Evolutionary conservation across 441 rosid species (phyloP).

Genomic region (Erodium chrysanthum): DNA sequence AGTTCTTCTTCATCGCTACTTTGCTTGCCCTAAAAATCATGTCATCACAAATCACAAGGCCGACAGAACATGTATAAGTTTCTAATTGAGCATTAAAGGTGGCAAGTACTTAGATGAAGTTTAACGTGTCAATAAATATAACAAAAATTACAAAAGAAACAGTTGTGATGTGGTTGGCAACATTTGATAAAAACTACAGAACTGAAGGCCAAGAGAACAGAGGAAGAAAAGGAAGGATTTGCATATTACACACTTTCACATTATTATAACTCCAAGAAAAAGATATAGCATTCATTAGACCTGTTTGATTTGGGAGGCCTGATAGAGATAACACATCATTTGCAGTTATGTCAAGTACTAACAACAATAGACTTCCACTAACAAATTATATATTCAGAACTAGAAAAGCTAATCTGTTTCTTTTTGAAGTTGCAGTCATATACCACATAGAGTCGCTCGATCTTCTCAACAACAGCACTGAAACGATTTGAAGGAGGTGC

Average conservation of each 20-base stretch:
- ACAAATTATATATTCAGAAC: background rate
- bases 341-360: background rate
- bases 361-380: background rate
- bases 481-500: conserved; percentile 47
- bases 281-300: background rate
- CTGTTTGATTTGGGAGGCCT: background rate
- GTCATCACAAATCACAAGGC: conserved; percentile 18
- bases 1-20: conserved; percentile 94
- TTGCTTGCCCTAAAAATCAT: conserved; percentile 62
- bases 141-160: background rate
- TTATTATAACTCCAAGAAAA: background rate
- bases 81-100: background rate
- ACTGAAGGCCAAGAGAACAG: background rate
- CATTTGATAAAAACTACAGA: background rate
- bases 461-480: conserved; percentile 96
- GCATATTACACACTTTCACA: background rate
- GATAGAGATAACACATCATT: background rate
- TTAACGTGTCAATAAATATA: background rate
- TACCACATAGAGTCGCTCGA: conserved; percentile 94
- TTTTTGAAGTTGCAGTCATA: conserved; percentile 20
- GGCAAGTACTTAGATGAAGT: background rate
- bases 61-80: background rate
- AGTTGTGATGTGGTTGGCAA: background rate
- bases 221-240: background rate
- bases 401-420: background rate